Evolutionary conservation across 2,329 filamentous ascomycete species (phyloP), one percentile per base, ranked within the genome.

Genomic region (Hypocreales sp.): DNA sequence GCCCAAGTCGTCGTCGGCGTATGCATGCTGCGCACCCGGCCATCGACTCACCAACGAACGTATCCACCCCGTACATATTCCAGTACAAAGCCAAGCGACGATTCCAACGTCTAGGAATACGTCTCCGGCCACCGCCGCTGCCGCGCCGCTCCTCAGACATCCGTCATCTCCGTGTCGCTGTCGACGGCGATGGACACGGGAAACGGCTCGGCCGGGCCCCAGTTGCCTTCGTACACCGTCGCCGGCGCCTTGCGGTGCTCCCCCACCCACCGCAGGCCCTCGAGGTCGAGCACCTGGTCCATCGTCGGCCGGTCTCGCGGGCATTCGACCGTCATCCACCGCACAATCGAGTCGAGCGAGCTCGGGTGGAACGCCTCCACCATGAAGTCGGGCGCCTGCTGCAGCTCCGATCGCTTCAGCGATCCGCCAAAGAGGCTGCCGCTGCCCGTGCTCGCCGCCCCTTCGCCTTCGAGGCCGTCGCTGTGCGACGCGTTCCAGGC

Each of bases 181-280:
- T 56, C 51, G n/a, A 36, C 36, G 5, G 46, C 41, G 20, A 52
- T 48, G 5, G 51, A 50, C 13, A 53, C 49, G 5, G 51, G 40
- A 18, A 58, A 46, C 26, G 62, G 51, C 28, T 67, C 62, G n/a
- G 59, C 75, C 18, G 87, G 87, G 4, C 90, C 90, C 79, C 86
- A 98, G 48, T 82, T 90, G 35, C 90, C 90, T 56, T 98, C 90
- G 41, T 80, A 98, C 28, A 98, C 75, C 0, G 84, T 94, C n/a
- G 90, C 90, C 24, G 84, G 81, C 8, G 84, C 81, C 30, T 79
- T 74, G 30, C 84, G 74, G 35, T 84, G 74, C 27, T 62, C 58
- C 29, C 74, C 68, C 18, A 92, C 78, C 80, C 90, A 98, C 34
- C 66, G 67, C 28, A 93, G 66, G 15, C 83, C 82, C 26, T 75